Evolutionary conservation across 179 eudicot species (phyloP).

Genomic region (Camellia oleifera): DNA sequence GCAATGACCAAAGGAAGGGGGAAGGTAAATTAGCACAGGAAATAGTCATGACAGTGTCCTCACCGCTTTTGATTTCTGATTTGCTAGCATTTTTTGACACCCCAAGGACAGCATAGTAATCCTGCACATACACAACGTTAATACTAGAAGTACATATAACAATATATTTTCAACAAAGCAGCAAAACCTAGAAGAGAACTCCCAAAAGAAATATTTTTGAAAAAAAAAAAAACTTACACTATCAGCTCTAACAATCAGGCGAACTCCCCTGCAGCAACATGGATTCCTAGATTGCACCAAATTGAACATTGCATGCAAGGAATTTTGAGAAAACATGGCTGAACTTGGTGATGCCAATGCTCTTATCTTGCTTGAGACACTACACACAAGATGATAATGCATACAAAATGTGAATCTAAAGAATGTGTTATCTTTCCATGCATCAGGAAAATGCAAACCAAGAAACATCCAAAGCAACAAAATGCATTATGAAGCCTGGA

Average conservation of each 20-base stretch:
- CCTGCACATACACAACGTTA: conserved; percentile 39
- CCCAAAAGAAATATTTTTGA: neutral
- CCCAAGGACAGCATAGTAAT: conserved; percentile 83
- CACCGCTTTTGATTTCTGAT: conserved; percentile 91
- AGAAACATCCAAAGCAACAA: neutral
- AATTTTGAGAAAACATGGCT: conserved; percentile 52
- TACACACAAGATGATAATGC: conserved; percentile 22
- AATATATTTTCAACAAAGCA: neutral
- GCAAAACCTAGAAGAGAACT: neutral
- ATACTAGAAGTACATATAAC: neutral
- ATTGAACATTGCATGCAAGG: conserved; percentile 42
- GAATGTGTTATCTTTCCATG: neutral
- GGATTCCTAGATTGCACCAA: conserved; percentile 34
- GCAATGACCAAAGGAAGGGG: neutral
- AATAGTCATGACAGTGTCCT: conserved; percentile 22
- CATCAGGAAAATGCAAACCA: neutral
- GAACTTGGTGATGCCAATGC: conserved; percentile 60
- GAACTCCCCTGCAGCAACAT: conserved; percentile 47
- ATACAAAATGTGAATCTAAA: neutral
- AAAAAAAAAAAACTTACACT: conserved; percentile 49
- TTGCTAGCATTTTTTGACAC: conserved; percentile 83
- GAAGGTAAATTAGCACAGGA: conserved; percentile 2
- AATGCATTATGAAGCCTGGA: neutral
- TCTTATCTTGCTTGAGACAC: conserved; percentile 46
- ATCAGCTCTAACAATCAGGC: conserved; percentile 74